Evolutionary conservation across 345 rosid genomes (phyloP).

Genomic region (Anacardium occidentale): DNA sequence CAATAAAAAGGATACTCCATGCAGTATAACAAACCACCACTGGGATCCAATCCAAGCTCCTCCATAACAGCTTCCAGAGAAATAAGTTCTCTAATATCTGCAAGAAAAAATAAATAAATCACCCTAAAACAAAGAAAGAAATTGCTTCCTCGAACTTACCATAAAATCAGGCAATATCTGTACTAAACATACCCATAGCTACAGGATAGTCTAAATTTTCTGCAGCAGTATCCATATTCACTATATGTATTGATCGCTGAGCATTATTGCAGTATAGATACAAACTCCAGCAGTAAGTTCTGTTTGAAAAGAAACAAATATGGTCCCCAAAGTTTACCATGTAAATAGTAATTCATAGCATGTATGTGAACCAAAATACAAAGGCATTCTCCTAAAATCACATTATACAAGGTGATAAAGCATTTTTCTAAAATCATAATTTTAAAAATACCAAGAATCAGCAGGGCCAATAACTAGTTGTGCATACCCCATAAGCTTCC

Average conservation of each 20-base stretch:
- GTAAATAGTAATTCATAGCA: not conserved
- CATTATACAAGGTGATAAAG: too few relatives aligned
- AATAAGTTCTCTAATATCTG: constrained; percentile 88
- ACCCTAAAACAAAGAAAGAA: constrained; percentile 7
- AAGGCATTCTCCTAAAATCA: not conserved
- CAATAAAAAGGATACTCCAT: constrained; percentile 83
- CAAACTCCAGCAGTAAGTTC: constrained; percentile 87
- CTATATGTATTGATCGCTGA: constrained; percentile 62
- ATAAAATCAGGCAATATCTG: constrained; percentile 5
- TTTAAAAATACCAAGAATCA: not conserved
- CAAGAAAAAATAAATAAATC: constrained; percentile 14
- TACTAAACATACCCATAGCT: constrained; percentile 59
- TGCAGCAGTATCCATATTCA: constrained; percentile 92
- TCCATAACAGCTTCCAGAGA: constrained; percentile 95
- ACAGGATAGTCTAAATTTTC: constrained; percentile 89
- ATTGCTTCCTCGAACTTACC: not conserved
- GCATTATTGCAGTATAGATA: constrained; percentile 63
- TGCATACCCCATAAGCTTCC: constrained; percentile 37
- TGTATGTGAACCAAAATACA: not conserved
- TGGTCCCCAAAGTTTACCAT: not conserved
- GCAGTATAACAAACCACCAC: constrained; percentile 87
- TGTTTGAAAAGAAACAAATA: constrained; percentile 23
- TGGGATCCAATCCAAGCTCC: constrained; percentile 83
- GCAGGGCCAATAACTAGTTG: constrained; percentile 50
- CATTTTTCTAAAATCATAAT: not conserved